Percentiles rank a stretch among this genome's conserved stretches.
These are phyloP conservation scores for Tetracladium setigerum DNA, from an alignment of 495 filamentous ascomycete genomes.

Conservation along the genomic window DNA sequence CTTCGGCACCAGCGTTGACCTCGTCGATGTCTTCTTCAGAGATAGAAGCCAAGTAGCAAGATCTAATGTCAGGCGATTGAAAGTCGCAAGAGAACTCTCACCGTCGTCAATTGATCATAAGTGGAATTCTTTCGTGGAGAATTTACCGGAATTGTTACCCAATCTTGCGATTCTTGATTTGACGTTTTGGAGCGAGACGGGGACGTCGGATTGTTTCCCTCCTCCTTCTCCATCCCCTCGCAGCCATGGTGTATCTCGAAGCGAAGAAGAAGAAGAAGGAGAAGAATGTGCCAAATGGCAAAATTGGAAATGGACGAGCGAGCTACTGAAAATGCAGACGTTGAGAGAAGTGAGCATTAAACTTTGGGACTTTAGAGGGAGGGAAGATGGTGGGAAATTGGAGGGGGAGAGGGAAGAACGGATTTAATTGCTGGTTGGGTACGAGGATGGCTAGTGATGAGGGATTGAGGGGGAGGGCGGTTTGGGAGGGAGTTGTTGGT, in stretches of 20 bases:
- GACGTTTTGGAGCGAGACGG: slow-evolving; percentile 1
- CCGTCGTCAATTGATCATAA: background rate
- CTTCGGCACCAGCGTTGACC: slow-evolving; percentile 43
- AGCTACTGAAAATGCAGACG: slow-evolving; percentile 1
- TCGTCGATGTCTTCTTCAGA: slow-evolving; percentile 38
- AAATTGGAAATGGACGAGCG: slow-evolving; percentile 12
- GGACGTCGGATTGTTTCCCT: background rate
- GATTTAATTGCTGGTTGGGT: slow-evolving; percentile 14
- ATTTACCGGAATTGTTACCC: background rate
- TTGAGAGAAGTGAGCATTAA: slow-evolving; percentile 13
- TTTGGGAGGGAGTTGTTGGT: slow-evolving; percentile 11
- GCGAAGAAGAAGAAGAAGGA: background rate
- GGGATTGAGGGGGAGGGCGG: slow-evolving; percentile 10
- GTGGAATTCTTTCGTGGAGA: slow-evolving; percentile 1
- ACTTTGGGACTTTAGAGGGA: slow-evolving; percentile 14
- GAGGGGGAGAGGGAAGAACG: slow-evolving; percentile 1
- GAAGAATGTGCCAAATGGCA: background rate
- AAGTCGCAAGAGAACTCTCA: slow-evolving; percentile 12
- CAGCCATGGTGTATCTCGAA: too few relatives aligned
- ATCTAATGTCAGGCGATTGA: slow-evolving; percentile 3
- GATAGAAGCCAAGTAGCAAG: slow-evolving; percentile 8
- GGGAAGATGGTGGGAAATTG: background rate
- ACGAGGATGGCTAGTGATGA: slow-evolving; percentile 13
- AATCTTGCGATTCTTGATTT: slow-evolving; percentile 4
- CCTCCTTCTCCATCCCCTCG: too few relatives aligned